These are phyloP conservation scores for Aspergillus phoenicis DNA, from an alignment of 2,329 filamentous ascomycete genomes.

Conservation along the genomic window DNA sequence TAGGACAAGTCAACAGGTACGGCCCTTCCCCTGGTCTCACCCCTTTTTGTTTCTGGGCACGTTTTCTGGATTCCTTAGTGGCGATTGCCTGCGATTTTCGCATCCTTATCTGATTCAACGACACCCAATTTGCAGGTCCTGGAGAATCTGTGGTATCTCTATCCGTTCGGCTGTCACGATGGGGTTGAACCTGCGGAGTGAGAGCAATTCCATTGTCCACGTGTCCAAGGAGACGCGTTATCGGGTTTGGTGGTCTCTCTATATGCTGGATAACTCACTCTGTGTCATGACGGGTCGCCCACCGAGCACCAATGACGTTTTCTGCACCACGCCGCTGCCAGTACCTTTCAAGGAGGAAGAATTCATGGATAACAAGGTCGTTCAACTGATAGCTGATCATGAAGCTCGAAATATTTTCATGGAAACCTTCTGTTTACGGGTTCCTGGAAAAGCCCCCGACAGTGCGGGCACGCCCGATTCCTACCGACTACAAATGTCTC, in stretches of 20 bases:
- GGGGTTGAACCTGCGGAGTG: conserved; percentile 48
- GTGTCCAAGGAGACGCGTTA: conserved; percentile 47
- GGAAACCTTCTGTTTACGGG: conserved; percentile 26
- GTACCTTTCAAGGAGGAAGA: conserved; percentile 44
- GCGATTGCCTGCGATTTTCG: no score
- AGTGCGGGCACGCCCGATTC: conserved; percentile 16
- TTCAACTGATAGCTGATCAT: conserved; percentile 38
- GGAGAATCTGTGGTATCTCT: conserved; percentile 45
- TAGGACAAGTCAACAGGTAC: conserved; percentile 48
- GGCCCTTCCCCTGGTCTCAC: neutral
- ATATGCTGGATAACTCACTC: conserved; percentile 44
- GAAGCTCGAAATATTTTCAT: conserved; percentile 35
- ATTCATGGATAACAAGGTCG: conserved; percentile 35
- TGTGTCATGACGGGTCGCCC: conserved; percentile 48
- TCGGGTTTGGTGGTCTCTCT: conserved; percentile 49
- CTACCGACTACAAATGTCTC: conserved; percentile 15
- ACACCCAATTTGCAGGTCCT: conserved; percentile 36
- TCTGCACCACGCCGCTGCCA: conserved; percentile 47
- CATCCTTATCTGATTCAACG: neutral
- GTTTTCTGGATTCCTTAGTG: neutral
- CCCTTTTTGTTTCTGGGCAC: neutral
- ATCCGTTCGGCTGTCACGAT: conserved; percentile 46
- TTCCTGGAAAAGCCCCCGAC: conserved; percentile 14
- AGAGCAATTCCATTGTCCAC: conserved; percentile 38
- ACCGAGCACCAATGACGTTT: conserved; percentile 39